Evolutionary conservation across 176 grass and related monocot genomes (phyloP).

Genomic region (Hyparrhenia diplandra): DNA sequence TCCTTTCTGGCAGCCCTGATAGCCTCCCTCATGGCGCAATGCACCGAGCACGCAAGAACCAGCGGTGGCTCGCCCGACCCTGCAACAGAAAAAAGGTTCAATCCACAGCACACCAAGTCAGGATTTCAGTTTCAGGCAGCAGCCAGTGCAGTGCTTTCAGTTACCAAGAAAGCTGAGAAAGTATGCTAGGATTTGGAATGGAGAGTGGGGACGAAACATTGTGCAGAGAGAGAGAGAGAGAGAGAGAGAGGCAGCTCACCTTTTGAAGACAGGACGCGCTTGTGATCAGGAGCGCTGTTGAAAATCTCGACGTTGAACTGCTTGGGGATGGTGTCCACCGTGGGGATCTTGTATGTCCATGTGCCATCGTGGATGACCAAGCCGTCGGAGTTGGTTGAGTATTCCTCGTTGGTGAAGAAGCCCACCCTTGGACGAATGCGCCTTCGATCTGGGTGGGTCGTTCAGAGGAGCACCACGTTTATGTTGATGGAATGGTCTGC

Average conservation of each 20-base stretch:
- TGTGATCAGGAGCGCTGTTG: constrained; percentile 52
- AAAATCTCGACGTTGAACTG: constrained; percentile 76
- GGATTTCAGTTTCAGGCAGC: no score
- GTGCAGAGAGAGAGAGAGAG: no score
- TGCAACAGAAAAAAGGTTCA: constrained; percentile 1
- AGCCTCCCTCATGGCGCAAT: no score
- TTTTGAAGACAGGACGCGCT: constrained; percentile 75
- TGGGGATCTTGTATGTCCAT: constrained; percentile 87
- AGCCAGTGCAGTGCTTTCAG: not conserved
- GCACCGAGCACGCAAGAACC: constrained; percentile 78
- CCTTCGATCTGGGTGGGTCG: constrained; percentile 41
- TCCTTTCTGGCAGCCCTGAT: no score
- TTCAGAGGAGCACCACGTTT: not conserved
- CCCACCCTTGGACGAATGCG: constrained; percentile 74
- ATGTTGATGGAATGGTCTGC: not conserved
- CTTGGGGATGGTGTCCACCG: constrained; percentile 81
- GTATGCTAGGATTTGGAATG: not conserved
- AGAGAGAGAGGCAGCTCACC: constrained; percentile 17
- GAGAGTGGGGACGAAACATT: no score
- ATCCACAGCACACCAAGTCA: not conserved
- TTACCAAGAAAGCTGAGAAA: not conserved
- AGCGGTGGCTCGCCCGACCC: constrained; percentile 83
- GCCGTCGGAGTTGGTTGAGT: constrained; percentile 60
- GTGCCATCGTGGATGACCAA: constrained; percentile 66
- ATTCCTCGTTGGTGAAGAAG: constrained; percentile 80